Evolutionary conservation across 2,329 filamentous ascomycete species (phyloP), one percentile per base, ranked within the genome.

Genomic region (Phaeosphaeria sp.): DNA sequence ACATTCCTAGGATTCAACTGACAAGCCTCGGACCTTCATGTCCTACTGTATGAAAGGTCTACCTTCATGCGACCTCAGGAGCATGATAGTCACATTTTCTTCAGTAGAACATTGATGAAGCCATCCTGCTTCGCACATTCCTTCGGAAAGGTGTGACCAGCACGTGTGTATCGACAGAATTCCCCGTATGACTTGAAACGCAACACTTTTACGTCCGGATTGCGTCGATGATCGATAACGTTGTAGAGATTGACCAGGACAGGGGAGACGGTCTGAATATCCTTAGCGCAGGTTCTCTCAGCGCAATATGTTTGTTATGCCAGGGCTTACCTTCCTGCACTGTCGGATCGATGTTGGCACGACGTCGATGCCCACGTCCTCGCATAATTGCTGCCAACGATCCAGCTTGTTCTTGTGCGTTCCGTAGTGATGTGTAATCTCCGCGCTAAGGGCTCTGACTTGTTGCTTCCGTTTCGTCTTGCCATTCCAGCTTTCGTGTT

Each of bases 321-420:
- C 8, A 21, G 9, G 39, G 44, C 54, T 33, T 47, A 72, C 71
- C 64, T 68, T 72, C 54, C 61, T 68, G 50, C 69, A 74, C 49
- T 72, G 51, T 2, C 56, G 71, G 43, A 75, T 61, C 0, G 70
- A 68, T 0, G 20, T 36, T 0, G 65, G 66, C 1, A 63, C 56
- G 3, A 61, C 49, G 6, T 59, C 51, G 13, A 74, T 57, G 22
- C 61, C 64, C 20, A 71, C 56, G 18, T 74, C 66, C 2, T 50
- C 39, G 48, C 73, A 75, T 2, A 75, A 53, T 15, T 66, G 55
- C 48, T 72, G 69, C 64, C 66, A 74, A 2, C 55, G 56, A 11
- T 63, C 58, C 11, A 75, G 57, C 27, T 59, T 64, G 21, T 56
- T 53, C 39, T 52, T 43, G 11, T 56, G 47, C 2, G 49, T 56